Base-by-base conservation (phyloP, 2,329 filamentous ascomycete genomes). In the Apiospora arundinis region DNA sequence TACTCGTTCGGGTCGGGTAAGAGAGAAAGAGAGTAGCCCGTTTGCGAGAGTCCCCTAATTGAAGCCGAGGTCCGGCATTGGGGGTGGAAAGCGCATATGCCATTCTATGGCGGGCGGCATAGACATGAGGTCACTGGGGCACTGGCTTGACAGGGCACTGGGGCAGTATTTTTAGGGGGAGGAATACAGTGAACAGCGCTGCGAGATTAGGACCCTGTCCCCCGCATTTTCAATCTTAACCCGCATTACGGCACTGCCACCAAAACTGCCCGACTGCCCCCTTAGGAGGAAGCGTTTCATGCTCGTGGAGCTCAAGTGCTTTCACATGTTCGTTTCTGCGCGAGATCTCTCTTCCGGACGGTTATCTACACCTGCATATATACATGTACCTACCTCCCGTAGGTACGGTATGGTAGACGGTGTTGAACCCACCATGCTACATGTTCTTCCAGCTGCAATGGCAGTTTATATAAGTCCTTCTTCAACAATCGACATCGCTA, bases 1-100 rank as follows among this genome's bases (percentile, higher is more conserved):
- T 63, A 63, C 56, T 63, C 56, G 56, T 18, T 63, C 32, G 56
- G 56, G 56, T 63, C 56, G 56, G 56, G 56, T 63, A 63, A 23
- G 25, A 52, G 11, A 60, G 23, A 56, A 32, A 32, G 25, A 9
- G 32, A 14, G 28, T 63, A 40, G 56, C 28, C n/a, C 7, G 7
- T n/a, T n/a, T 63, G 56, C 32, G 32, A 63, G 52, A 37, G 25
- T 32, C 32, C 16, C 56, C 56, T 40, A 40, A 63, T 63, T 40
- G 56, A 63, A 63, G 56, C 56, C 56, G 56, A 63, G 56, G 56
- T 63, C 56, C 56, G 56, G 56, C 32, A 9, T 23, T n/a, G 52
- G 52, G 52, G 14, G 32, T 32, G 32, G 52, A 32, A 37, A 37
- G 52, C 52, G 52, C 52, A 60, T 60, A 60, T 60, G 52, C 52